Conservation (phyloP, 2,329 filamentous ascomycete species). For the Hypoxylon sp. region DNA sequence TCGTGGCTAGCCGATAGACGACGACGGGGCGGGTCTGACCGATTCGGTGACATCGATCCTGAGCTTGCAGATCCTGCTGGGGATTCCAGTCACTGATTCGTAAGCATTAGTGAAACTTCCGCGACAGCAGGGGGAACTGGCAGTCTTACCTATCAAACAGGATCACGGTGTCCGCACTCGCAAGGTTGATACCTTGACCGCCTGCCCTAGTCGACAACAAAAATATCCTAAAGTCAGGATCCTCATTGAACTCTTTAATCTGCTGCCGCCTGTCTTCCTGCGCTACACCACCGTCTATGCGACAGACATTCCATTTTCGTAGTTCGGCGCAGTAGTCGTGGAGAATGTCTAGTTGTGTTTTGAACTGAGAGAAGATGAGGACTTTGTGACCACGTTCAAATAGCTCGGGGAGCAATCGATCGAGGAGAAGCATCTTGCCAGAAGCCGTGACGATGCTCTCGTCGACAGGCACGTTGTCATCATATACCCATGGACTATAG, state of each 20-base stretch:
- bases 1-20: slow-evolving; percentile 92
- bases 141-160: slow-evolving; percentile 76
- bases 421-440: slow-evolving; percentile 95
- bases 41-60: slow-evolving; percentile 94
- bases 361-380: slow-evolving; percentile 96
- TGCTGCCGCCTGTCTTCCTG: slow-evolving; percentile 77
- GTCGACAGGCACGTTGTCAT: slow-evolving; percentile 72
- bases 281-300: slow-evolving; percentile 89
- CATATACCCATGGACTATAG: slow-evolving; percentile 85
- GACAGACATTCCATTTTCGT: slow-evolving; percentile 82
- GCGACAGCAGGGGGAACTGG: too few species aligned
- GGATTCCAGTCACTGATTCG: slow-evolving; percentile 82
- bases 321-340: slow-evolving; percentile 86
- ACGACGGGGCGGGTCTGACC: slow-evolving; percentile 93
- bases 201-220: slow-evolving; percentile 90
- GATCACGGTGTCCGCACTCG: slow-evolving; percentile 90
- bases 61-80: slow-evolving; percentile 95
- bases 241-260: slow-evolving; percentile 78
- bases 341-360: slow-evolving; percentile 90
- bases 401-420: slow-evolving; percentile 82
- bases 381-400: slow-evolving; percentile 85
- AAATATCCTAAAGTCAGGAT: slow-evolving; percentile 78
- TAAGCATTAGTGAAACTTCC: slow-evolving; percentile 24
- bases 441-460: slow-evolving; percentile 87
- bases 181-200: slow-evolving; percentile 94